Evolutionary conservation across 148 eudicot genomes (phyloP).

Genomic region (Euryodendron excelsum): DNA sequence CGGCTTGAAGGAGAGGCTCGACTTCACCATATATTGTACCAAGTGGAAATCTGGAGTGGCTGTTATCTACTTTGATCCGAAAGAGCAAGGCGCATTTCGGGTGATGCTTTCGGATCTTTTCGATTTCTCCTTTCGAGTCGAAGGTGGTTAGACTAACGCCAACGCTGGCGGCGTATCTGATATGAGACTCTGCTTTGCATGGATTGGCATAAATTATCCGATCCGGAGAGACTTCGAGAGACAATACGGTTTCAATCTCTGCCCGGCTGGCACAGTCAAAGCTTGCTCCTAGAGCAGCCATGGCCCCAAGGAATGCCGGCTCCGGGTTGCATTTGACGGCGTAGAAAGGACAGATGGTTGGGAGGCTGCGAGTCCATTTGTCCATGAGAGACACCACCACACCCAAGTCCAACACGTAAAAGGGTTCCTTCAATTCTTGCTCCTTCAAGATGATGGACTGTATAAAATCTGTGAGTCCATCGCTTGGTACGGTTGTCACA

Average conservation of each 20-base stretch:
- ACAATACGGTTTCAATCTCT: conserved; percentile 22
- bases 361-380: conserved; percentile 18
- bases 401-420: conserved; percentile 28
- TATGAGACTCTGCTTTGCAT: conserved; percentile 25
- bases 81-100: conserved; percentile 23
- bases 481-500: not conserved
- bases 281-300: conserved; percentile 23
- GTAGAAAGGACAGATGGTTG: conserved; percentile 23
- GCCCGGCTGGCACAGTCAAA: conserved; percentile 31
- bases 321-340: conserved; percentile 33
- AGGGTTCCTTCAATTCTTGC: conserved; percentile 20
- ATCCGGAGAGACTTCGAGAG: conserved; percentile 25
- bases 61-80: conserved; percentile 26
- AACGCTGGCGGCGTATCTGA: conserved; percentile 22
- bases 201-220: conserved; percentile 27
- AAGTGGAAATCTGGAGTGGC: conserved; percentile 17
- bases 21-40: conserved; percentile 29
- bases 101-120: conserved; percentile 26
- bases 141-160: conserved; percentile 20
- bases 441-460: conserved; percentile 6
- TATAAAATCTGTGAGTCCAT: not conserved
- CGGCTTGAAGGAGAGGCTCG: conserved; percentile 17
- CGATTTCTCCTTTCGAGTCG: conserved; percentile 18
- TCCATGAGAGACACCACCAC: conserved; percentile 16
- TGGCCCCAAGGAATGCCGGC: conserved; percentile 3